Base-by-base conservation (phyloP, 805 yeast genomes). In the Ogataea paradorogensis region DNA sequence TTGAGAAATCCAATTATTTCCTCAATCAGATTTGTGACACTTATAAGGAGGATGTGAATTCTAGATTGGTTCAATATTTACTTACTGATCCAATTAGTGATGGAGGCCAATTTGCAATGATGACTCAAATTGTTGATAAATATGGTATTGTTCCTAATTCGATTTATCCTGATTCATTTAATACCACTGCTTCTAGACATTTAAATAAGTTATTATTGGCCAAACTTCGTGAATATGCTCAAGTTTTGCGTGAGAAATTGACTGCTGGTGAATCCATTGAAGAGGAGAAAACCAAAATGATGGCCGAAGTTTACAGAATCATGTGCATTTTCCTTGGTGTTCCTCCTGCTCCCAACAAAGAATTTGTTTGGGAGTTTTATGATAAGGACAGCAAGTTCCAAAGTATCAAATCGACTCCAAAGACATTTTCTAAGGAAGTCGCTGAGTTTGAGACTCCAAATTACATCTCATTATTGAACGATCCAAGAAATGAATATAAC, bases 21-120 rank as follows among this genome's bases (percentile, higher is more conserved):
- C 65, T 87, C 50, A 89, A 87, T 47, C 87, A 84, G 59, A 74
- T 85, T 40, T 66, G 82, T 43, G 84, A 82, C 51, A 83, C 95
- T 18, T 71, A 75, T 24, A 69, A 76, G 26, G 80, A 81, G 58
- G 80, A 72, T 30, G 73, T 82, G 37, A 89, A 79, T 47, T 80
- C 89, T 1, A 73, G 95, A 48, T 63, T 84, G 41, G 76, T 87
- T 35, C 85, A 81, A 62, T 76, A 73, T 50, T 62, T 87, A 33
- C 66, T 86, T 39, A 51, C 66, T 4, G 81, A 76, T 39, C 95
- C 95, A 16, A 78, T 80, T 31, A 60, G 73, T 43, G 95, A 88
- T 56, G 95, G 96, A 51, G 95, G 96, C 38, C 95, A 87, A 63
- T 86, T 84, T 72, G 81, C 84, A 48, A 83, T 87, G 93, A 76